These are phyloP conservation scores for Fraxinus excelsior DNA, from an alignment of 257 asterid genomes.

Conservation along the genomic window DNA sequence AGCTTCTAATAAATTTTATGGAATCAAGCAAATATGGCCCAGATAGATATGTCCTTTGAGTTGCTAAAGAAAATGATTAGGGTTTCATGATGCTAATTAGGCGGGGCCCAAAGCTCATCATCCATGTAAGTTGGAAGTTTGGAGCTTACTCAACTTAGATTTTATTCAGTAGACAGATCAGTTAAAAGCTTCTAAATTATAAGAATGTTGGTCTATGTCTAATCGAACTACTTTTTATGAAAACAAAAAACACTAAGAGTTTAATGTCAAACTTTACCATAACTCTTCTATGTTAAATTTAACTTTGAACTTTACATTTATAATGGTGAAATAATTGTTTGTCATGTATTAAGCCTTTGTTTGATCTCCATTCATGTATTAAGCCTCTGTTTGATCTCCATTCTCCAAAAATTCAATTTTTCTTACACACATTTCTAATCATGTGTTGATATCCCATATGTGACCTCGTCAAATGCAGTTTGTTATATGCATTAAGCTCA, in stretches of 20 bases:
- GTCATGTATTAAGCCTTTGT: no score
- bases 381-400: no score
- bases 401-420: no score
- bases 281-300: neutral
- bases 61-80: slow-evolving; percentile 13
- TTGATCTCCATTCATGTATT: no score
- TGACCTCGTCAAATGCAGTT: no score
- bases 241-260: neutral
- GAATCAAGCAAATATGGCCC: slow-evolving; percentile 8
- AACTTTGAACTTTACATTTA: neutral
- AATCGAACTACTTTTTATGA: neutral
- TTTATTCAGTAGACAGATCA: neutral
- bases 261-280: neutral
- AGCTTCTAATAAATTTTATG: slow-evolving; percentile 3
- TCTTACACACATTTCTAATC: no score
- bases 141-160: neutral
- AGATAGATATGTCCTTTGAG: slow-evolving; percentile 3
- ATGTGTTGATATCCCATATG: no score
- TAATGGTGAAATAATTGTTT: no score
- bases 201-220: neutral
- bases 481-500: no score
- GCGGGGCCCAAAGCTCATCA: slow-evolving; percentile 9
- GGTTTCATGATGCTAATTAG: slow-evolving; percentile 8
- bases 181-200: no score
- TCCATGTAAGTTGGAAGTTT: slow-evolving; percentile 21